Base-by-base conservation (phyloP, 257 asterid species). In the Gentiana straminea region DNA sequence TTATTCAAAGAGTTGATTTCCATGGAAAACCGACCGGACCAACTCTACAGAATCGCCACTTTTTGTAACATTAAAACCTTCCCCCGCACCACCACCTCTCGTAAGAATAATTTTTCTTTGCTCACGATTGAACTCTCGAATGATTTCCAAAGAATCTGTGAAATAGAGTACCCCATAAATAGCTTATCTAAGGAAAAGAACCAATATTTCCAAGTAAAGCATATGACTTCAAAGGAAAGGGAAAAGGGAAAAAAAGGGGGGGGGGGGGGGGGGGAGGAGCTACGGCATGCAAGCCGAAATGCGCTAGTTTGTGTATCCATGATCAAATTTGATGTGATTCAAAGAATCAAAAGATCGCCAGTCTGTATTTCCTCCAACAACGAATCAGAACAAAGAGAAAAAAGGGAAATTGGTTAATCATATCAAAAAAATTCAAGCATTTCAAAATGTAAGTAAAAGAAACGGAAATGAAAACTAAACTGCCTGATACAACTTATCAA, bases 321-420 rank as follows among this genome's bases (percentile, higher is more conserved):
- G 98, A 71, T 91, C 98, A 51, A 85, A 91, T 71, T 91, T 91
- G 77, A 91, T 73, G 78, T 87, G 90, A 72, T 91, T 95, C 80
- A 70, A 56, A 52, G n/a, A n/a, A n/a, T n/a, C n/a, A n/a, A n/a
- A n/a, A 91, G 86, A 55, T 78, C 89, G 9, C 74, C 89, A 2
- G 94, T 68, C 98, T 91, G 85, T 52, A 71, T 35, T 43, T 44
- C 53, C 56, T 35, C 13, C 46, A 41, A 10, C 46, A 41, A 41
- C 5, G 46, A 41, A 7, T n/a, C n/a, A n/a, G n/a, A n/a, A 38
- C 3, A 38, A 38, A 7, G 44, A 4, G 46, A 41, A 41, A 10
- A 41, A 41, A 41, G 8, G 5, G 4, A 41, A 41, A 41, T 2
- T 10, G 8, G 46, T 41, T 1, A 41, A 41, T 41, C 46, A 41